These are phyloP conservation scores for Lunularia cruciata DNA, from an alignment of 225 moss, liverwort and hornwort species.

Conservation along the genomic window DNA sequence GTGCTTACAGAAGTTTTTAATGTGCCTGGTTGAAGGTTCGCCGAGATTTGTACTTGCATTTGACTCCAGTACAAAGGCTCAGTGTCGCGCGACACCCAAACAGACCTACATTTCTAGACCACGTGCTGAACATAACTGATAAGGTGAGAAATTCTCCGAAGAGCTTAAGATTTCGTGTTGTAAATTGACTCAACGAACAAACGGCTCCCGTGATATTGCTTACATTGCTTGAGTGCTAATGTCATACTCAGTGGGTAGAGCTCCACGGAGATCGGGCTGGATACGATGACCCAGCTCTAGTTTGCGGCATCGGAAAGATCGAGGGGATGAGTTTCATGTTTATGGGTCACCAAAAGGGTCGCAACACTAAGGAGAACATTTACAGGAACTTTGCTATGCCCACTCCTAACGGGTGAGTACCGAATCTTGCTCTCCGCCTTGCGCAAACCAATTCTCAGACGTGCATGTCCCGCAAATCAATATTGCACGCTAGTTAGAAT, in stretches of 20 bases:
- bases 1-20: background rate
- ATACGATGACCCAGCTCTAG: constrained; percentile 97
- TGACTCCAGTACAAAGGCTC: constrained; percentile 92
- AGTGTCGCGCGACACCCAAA: constrained; percentile 97
- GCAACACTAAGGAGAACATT: constrained; percentile 98
- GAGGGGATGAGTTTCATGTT: constrained; percentile 99
- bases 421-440: too few relatives aligned
- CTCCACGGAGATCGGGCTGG: constrained; percentile 98
- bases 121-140: constrained; percentile 92
- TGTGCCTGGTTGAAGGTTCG: constrained; percentile 61
- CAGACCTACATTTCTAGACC: constrained; percentile 96
- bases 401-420: constrained; percentile 87
- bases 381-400: constrained; percentile 99
- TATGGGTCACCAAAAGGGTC: constrained; percentile 96
- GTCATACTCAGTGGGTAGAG: constrained; percentile 80
- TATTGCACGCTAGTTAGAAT: too few relatives aligned
- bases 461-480: too few relatives aligned
- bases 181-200: background rate
- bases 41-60: constrained; percentile 75
- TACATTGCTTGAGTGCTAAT: background rate
- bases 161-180: too few relatives aligned
- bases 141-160: constrained; percentile 71
- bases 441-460: too few relatives aligned
- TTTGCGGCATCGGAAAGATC: constrained; percentile 88
- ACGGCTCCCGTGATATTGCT: background rate